phyloP scores from a whole-genome alignment of 2,329 filamentous ascomycete species.

The Coniochaeta sp. region DNA sequence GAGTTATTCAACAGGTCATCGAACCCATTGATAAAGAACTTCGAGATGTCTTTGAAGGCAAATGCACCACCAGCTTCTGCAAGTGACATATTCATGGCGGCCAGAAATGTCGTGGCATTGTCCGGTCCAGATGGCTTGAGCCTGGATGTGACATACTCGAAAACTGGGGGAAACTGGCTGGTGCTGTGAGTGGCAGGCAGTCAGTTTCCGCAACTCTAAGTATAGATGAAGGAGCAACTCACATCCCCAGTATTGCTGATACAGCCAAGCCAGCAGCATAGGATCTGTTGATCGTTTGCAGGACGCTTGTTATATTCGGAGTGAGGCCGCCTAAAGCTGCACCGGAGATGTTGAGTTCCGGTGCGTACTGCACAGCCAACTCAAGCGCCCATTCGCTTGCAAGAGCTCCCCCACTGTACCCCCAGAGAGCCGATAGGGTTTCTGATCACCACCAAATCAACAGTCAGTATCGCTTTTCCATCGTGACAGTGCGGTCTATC shows the following conservation, averaged over 20 bases:
- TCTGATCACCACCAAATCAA: constrained; percentile 13
- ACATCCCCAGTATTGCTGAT: too few species aligned
- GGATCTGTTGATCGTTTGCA: neutral
- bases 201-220: too few species aligned
- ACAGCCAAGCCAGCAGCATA: neutral
- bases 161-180: constrained; percentile 21
- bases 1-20: constrained; percentile 16
- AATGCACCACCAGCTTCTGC: constrained; percentile 7
- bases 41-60: constrained; percentile 9
- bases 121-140: constrained; percentile 8
- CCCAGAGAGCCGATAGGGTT: constrained; percentile 37
- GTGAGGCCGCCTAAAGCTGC: constrained; percentile 41
- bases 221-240: constrained; percentile 11
- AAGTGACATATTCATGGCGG: constrained; percentile 9
- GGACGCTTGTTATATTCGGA: constrained; percentile 22
- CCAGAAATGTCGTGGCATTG: constrained; percentile 12
- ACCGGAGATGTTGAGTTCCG: constrained; percentile 41
- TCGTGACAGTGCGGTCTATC: too few species aligned
- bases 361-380: constrained; percentile 43
- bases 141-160: constrained; percentile 14
- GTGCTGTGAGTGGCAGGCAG: too few species aligned
- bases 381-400: constrained; percentile 46
- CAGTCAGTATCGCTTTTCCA: too few species aligned
- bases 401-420: constrained; percentile 48
- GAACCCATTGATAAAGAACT: constrained; percentile 9